These are phyloP conservation scores for Sugiyamaella pinicola DNA, from an alignment of 1,139 yeast species.

Conservation along the genomic window DNA sequence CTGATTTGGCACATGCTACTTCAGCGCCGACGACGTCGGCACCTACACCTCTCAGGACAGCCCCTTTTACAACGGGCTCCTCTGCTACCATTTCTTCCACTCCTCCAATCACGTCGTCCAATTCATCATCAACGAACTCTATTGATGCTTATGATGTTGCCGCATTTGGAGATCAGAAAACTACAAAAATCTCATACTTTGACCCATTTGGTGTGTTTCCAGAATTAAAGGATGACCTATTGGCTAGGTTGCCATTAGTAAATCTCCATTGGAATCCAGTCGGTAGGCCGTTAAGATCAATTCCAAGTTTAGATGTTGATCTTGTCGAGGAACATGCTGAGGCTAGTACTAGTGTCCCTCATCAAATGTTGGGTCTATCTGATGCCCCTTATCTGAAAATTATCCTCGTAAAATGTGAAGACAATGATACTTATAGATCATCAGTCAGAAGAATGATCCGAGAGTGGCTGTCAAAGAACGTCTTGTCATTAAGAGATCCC, in stretches of 20 bases:
- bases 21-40: neutral
- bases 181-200: slow-evolving; percentile 64
- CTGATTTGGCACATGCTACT: neutral
- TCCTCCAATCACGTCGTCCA: neutral
- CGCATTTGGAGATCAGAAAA: slow-evolving; percentile 29
- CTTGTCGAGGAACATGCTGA: slow-evolving; percentile 57
- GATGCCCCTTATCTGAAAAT: slow-evolving; percentile 62
- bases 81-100: neutral
- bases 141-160: slow-evolving; percentile 4
- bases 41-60: no score
- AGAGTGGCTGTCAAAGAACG: slow-evolving; percentile 69
- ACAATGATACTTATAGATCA: slow-evolving; percentile 71
- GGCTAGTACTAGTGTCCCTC: slow-evolving; percentile 35
- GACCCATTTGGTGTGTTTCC: slow-evolving; percentile 80
- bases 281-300: slow-evolving; percentile 63
- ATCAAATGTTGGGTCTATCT: slow-evolving; percentile 47
- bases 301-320: slow-evolving; percentile 61
- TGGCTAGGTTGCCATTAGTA: slow-evolving; percentile 60
- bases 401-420: slow-evolving; percentile 68
- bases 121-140: neutral
- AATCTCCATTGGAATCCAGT: slow-evolving; percentile 79
- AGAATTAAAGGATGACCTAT: slow-evolving; percentile 54
- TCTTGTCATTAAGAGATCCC: slow-evolving; percentile 49
- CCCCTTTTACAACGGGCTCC: no score
- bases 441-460: slow-evolving; percentile 78